Base-by-base conservation (phyloP, 2,329 filamentous ascomycete species). In the Apiospora phragmitis region DNA sequence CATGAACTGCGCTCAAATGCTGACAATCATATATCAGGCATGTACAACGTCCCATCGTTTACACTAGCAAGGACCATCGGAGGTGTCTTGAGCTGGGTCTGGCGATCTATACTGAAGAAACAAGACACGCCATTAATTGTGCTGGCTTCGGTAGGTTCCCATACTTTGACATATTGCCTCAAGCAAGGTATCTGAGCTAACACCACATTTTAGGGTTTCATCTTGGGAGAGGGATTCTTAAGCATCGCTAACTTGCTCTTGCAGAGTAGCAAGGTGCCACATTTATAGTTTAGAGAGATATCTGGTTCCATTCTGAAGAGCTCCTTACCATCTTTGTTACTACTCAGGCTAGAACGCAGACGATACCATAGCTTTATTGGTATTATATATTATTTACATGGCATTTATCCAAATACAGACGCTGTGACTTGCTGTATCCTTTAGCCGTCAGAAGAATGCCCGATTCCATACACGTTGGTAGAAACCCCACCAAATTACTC, bases 21-120 rank as follows among this genome's bases (percentile, higher is more conserved):
- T 69, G 55, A 70, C 69, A 8, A n/a, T 14, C 3, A 41, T 71
- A 62, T 68, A 26, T 69, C 75, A 92, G 92, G 96, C 67, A 99
- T 99, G 90, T 99, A 98, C 83, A 99, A 98, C 77, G 94, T 95
- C 0, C 96, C 96, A 0, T 97, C 94, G 0, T 99, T 99, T 79
- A 99, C 96, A 0, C 85, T 99, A 47, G 95, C 96, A 0, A 86
- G 96, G 72, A 93, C 94, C 0, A 89, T 94, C 12, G 96, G 96
- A 3, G 96, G 96, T 0, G 66, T 90, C 9, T 75, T 88, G 38
- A 91, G 90, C 73, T 94, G 93, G 87, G 96, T 93, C 82, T 98
- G 94, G 94, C 86, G 85, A 69, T 83, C 80, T 78, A 81, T 59
- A 11, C 16, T 59, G 79, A 80, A 84, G 76, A 82, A 82, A 77